Evolutionary conservation across 225 moss, liverwort and hornwort species (phyloP), one percentile per base, ranked within the genome.

Genomic region (Polytrichum commune): DNA sequence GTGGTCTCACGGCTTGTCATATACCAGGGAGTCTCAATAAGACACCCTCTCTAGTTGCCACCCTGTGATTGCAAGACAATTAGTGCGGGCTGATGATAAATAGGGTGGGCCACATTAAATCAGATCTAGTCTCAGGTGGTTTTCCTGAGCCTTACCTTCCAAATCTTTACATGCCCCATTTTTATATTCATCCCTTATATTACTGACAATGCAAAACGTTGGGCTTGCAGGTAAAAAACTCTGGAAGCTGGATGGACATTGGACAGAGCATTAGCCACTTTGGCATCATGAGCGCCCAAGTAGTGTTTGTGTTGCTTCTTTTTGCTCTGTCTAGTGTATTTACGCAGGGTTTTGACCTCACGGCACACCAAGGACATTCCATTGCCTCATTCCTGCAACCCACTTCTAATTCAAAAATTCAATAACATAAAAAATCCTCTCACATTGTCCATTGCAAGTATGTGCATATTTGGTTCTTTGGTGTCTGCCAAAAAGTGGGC

Each of bases 191-290:
- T 25, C 18, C 24, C n/a, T 30, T 30, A 35, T 60, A 35, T 60
- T 22, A 58, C 58, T 58, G 22, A 58, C 6, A 23, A 2, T 58
- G 58, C 22, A 58, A 24, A 22, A 24, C 2, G 9, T 29, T 7
- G 60, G 28, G 63, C 69, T 33, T 80, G 76, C 78, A 97, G 97
- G 97, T 98, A n/a, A 90, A 87, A 68, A 98, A 87, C 62, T 87
- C 91, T 19, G 97, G 97, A 18, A 98, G 97, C 84, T 98, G 97
- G 97, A 61, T 98, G 88, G 97, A 98, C 71, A 95, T 98, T 55
- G 97, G 97, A 60, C 92, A 98, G 85, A 98, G 89, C 65, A 98
- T 98, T 62, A 98, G 97, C 81, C 97, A 98, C 80, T 98, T 98
- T 27, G 97, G 97, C 61, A 98, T 98, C 25, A 98, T 98, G 95